Evolutionary conservation across 169 alveolate genomes (phyloP).

Genomic region (Plasmodium cynomolgi): DNA sequence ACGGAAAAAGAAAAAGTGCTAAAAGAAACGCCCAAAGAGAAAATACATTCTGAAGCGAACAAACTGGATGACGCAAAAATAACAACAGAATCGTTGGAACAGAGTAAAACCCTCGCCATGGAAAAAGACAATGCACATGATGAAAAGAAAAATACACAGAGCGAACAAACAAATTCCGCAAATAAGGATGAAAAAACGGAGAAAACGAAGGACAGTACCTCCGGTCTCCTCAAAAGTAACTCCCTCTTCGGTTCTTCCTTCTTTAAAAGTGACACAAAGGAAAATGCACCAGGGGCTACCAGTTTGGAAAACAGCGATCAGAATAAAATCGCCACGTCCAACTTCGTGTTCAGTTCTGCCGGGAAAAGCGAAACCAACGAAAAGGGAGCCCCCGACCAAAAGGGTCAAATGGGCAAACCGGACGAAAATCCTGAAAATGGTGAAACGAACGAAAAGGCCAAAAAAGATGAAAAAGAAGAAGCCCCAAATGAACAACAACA

Average conservation of each 20-base stretch:
- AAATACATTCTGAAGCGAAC: background rate
- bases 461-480: background rate
- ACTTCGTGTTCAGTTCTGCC: background rate
- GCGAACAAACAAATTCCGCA: background rate
- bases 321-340: background rate
- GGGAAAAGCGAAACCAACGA: background rate
- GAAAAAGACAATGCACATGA: background rate
- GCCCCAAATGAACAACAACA: background rate
- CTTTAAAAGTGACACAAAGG: background rate
- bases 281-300: background rate
- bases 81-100: background rate
- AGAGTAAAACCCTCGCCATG: background rate
- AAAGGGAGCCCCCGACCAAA: background rate
- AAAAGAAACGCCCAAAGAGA: background rate
- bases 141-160: conserved; percentile 15
- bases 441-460: background rate
- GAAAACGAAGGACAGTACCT: background rate
- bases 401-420: background rate
- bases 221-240: conserved; percentile 4
- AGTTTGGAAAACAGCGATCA: background rate
- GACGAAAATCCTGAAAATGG: background rate
- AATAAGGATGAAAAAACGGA: background rate
- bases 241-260: conserved; percentile 14
- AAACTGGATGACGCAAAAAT: background rate
- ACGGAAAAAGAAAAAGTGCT: conserved; percentile 18